Conservation (phyloP, 1,284 basidiomycete species). For the Gomphus sp. region DNA sequence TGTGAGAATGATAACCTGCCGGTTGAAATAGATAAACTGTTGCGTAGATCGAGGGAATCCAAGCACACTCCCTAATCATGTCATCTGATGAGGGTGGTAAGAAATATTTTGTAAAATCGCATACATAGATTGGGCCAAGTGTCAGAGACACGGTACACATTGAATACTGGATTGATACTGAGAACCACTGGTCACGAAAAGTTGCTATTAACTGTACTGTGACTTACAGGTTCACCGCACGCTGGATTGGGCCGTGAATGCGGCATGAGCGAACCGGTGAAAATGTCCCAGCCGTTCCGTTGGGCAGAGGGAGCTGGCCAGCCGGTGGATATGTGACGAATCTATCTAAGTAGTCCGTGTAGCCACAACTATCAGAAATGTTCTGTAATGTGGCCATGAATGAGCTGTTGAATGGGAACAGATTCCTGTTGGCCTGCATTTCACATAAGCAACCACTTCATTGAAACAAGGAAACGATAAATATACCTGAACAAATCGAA, state of each 20-base stretch:
- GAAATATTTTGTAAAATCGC: conserved; percentile 6
- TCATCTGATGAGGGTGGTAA: conserved; percentile 18
- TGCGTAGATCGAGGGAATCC: conserved; percentile 48
- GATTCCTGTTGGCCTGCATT: conserved; percentile 37
- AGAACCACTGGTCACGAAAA: neutral
- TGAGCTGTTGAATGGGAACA: conserved; percentile 34
- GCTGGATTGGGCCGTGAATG: conserved; percentile 31
- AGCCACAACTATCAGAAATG: conserved; percentile 30
- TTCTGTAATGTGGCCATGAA: conserved; percentile 25
- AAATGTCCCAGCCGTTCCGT: conserved; percentile 24
- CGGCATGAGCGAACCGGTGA: conserved; percentile 28
- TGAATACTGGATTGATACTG: conserved; percentile 49
- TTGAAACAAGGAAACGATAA: neutral
- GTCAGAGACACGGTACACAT: conserved; percentile 30
- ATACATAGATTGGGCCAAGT: conserved; percentile 26
- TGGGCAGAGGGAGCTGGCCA: conserved; percentile 40
- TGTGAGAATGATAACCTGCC: conserved; percentile 14
- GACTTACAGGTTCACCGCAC: conserved; percentile 30
- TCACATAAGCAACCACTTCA: neutral
- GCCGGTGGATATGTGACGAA: conserved; percentile 30
- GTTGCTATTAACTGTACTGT: neutral
- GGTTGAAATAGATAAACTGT: conserved; percentile 34
- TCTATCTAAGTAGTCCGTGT: conserved; percentile 29
- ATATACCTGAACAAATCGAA: conserved; percentile 27
- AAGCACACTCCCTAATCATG: conserved; percentile 38